These are phyloP conservation scores for Coemansia sp. DNA, from an alignment of 192 early-diverging fungal species.

Conservation along the genomic window DNA sequence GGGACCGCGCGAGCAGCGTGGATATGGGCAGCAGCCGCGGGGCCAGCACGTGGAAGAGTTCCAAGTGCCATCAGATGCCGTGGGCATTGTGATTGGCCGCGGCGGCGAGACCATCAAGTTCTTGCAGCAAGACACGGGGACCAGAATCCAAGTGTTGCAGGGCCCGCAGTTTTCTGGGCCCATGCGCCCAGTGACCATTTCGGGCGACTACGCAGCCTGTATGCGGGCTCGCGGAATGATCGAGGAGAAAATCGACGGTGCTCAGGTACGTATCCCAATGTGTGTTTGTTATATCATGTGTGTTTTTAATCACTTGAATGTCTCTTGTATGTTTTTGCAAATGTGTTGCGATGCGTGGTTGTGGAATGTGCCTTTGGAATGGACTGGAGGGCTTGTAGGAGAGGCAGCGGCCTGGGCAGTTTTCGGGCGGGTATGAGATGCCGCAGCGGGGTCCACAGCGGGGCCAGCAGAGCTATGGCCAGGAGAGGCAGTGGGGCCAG, in stretches of 20 bases:
- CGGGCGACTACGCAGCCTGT: constrained; percentile 29
- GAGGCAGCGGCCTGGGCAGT: constrained; percentile 9
- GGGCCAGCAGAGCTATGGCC: neutral
- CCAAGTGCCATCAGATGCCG: constrained; percentile 41
- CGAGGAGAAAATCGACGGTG: constrained; percentile 44
- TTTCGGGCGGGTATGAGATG: constrained; percentile 25
- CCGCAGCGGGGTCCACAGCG: constrained; percentile 5
- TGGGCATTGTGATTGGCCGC: constrained; percentile 46
- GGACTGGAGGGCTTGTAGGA: neutral
- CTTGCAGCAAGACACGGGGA: constrained; percentile 41
- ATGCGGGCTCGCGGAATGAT: constrained; percentile 46
- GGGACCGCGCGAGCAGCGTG: neutral
- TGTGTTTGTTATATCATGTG: neutral
- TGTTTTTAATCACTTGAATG: neutral
- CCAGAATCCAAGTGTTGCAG: constrained; percentile 47
- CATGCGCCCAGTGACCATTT: constrained; percentile 33
- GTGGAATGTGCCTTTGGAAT: neutral
- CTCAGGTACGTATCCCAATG: constrained; percentile 28
- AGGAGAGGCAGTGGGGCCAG: constrained; percentile 20
- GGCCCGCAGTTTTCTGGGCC: constrained; percentile 37
- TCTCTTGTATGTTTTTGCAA: constrained; percentile 14
- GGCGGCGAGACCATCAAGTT: constrained; percentile 53
- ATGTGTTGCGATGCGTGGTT: constrained; percentile 16
- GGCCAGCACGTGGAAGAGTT: constrained; percentile 36
- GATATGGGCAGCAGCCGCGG: neutral